Base-by-base conservation (phyloP, 2,329 filamentous ascomycete species). In the Trichophyton schoenleinii region DNA sequence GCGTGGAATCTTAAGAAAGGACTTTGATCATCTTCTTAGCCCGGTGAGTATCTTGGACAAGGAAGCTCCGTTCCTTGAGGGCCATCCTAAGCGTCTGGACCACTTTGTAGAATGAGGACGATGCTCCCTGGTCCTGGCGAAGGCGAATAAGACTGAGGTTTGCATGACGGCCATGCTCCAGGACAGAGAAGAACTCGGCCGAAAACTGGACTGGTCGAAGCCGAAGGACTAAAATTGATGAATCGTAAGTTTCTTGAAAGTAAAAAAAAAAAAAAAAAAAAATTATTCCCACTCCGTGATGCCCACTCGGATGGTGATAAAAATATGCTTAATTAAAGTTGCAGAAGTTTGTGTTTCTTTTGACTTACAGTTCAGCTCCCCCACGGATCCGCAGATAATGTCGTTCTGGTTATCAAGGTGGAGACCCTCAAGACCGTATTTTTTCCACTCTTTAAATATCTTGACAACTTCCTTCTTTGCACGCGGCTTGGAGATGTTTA, bases 171-270 rank as follows among this genome's bases (percentile, higher is more conserved):
- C 89, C 89, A 69, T 94, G 88, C 75, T 96, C 89, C 64, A 95
- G 87, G 42, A 95, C 87, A 1, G 87, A 90, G 77, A 95, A 95
- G 64, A 96, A 82, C 72, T 96, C 90, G 42, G 86, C 85, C 15
- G 89, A 87, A 73, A 97, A 91, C 13, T 87, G 82, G n/a, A 96
- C 91, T 60, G 90, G 87, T 70, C 91, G 94, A 70, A 96, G 83
- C 64, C 87, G 82, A 59, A 95, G 81, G 68, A 87, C 89, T 91
- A 67, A 38, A 44, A 44, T 44, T 44, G 41, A 44, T 44, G 41
- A 7, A 44, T 44, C 6, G 41, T 44, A 18, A 44, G 41, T 44
- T 20, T n/a, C 15, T 44, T 5, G 34, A 38, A 13, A 13, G 11
- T 44, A 8, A 38, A 13, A 13, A 38, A 38, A 38, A 8, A 38